phyloP scores from a whole-genome alignment of 345 rosid genomes.

The Populus euphratica region DNA sequence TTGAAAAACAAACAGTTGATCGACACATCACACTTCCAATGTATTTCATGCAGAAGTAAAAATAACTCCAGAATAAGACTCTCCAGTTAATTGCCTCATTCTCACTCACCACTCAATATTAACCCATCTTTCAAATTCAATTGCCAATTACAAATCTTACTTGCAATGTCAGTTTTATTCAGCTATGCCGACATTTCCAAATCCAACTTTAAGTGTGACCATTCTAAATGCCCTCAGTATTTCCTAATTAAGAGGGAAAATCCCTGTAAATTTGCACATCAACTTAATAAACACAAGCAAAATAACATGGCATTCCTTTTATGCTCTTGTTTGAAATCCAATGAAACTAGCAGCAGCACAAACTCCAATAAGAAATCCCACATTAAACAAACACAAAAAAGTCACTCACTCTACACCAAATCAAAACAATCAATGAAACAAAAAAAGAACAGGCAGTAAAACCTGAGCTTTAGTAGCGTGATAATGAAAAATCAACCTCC shows the following conservation, averaged over 20 bases:
- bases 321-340: slow-evolving; percentile 1
- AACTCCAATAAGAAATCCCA: not conserved
- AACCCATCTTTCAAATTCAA: not conserved
- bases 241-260: not conserved
- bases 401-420: not conserved
- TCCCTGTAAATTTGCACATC: not conserved
- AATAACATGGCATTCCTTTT: not conserved
- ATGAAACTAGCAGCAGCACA: not conserved
- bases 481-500: slow-evolving; percentile 53
- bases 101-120: not conserved
- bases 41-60: not conserved
- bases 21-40: not conserved
- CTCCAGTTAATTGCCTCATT: not conserved
- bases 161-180: not conserved
- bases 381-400: not conserved
- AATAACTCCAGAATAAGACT: not conserved
- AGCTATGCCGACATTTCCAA: not conserved
- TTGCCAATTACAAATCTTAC: not conserved
- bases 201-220: not conserved
- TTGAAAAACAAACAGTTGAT: no score
- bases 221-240: not conserved
- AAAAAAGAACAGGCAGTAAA: not conserved
- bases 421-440: slow-evolving; percentile 4
- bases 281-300: not conserved
- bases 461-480: slow-evolving; percentile 75